Percentiles rank a stretch among this genome's conserved stretches.
These are phyloP conservation scores for Mucor velutinosus DNA, from an alignment of 371 early-diverging fungal genomes.

Conservation along the genomic window DNA sequence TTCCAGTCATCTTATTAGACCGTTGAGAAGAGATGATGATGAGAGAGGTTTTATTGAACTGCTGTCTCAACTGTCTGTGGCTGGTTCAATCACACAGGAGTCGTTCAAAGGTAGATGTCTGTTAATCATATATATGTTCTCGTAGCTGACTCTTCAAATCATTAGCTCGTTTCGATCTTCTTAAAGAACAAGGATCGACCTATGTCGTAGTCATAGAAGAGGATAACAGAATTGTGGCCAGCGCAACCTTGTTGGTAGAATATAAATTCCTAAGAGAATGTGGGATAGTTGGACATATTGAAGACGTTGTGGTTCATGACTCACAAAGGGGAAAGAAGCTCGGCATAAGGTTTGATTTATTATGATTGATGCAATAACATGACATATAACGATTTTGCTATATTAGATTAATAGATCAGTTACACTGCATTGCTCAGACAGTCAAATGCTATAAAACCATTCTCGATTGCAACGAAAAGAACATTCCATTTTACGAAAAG, in stretches of 20 bases:
- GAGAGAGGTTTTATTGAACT: conserved; percentile 50
- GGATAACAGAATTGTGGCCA: conserved; percentile 68
- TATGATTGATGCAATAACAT: not conserved
- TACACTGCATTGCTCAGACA: conserved; percentile 54
- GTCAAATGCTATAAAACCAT: conserved; percentile 77
- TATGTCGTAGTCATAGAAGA: conserved; percentile 79
- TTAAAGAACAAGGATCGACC: conserved; percentile 64
- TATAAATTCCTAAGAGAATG: conserved; percentile 88
- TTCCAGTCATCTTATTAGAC: conserved; percentile 63
- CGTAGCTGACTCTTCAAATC: not conserved
- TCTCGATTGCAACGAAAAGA: conserved; percentile 86
- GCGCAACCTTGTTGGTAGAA: conserved; percentile 93
- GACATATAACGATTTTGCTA: not conserved
- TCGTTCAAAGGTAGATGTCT: conserved; percentile 65
- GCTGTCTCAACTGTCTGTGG: conserved; percentile 66
- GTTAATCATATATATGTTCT: not conserved
- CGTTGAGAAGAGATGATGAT: conserved; percentile 72
- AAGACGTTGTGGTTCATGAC: conserved; percentile 91
- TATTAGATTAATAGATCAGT: conserved; percentile 63
- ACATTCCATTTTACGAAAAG: conserved; percentile 92
- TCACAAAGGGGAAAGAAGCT: conserved; percentile 88
- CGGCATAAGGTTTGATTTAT: conserved; percentile 44
- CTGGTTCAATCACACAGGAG: conserved; percentile 60
- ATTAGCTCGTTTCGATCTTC: conserved; percentile 66
- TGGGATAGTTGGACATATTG: conserved; percentile 84